Conservation (phyloP, 345 rosid genomes). For the Acer yangbiense region DNA sequence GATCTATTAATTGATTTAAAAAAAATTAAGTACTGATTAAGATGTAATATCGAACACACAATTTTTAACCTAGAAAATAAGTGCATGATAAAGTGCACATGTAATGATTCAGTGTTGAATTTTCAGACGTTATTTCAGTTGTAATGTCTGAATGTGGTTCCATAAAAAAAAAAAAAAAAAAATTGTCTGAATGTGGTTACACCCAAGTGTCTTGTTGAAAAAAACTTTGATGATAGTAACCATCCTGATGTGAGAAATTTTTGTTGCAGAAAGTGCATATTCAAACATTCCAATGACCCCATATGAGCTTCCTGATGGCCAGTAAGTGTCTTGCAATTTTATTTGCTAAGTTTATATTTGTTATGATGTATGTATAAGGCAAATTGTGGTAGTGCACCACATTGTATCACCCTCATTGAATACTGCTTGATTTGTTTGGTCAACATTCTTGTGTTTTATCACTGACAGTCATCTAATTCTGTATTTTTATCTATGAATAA, state of each 20-base stretch:
- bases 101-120: background rate
- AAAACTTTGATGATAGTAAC: constrained; percentile 8
- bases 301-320: constrained; percentile 99
- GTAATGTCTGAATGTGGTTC: constrained; percentile 5
- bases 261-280: constrained; percentile 70
- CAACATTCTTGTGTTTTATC: background rate
- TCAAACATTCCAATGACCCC: constrained; percentile 98
- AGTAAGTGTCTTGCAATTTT: constrained; percentile 56
- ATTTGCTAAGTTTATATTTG: constrained; percentile 2
- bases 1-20: background rate
- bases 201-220: background rate
- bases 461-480: background rate
- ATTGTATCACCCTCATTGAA: background rate
- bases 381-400: background rate
- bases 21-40: background rate
- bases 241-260: constrained; percentile 22
- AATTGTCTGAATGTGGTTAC: constrained; percentile 1
- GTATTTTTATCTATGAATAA: constrained; percentile 19
- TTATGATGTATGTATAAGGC: background rate
- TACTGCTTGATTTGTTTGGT: background rate
- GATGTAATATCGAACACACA: background rate
- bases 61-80: background rate
- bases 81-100: background rate
- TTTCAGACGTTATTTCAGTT: background rate
- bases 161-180: too few relatives aligned